Evolutionary conservation across 768 basidiomycete genomes (phyloP).

Genomic region (Leucocoprinus leucothites): DNA sequence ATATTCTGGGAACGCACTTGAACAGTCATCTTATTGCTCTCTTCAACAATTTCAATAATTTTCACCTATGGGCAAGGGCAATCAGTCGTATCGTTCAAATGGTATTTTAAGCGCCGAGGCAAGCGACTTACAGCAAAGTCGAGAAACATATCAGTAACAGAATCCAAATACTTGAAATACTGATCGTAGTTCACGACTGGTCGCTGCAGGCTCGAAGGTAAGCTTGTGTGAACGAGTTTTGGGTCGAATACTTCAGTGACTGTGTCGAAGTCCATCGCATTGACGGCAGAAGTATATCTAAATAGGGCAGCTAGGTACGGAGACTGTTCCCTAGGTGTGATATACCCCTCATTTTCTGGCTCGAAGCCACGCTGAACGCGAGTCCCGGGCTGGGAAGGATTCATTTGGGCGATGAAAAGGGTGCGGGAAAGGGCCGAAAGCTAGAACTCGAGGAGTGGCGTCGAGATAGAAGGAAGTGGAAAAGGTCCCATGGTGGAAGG

Average conservation of each 20-base stretch:
- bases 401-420: background rate
- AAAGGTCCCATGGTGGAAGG: background rate
- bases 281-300: conserved; percentile 28
- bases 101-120: background rate
- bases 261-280: conserved; percentile 26
- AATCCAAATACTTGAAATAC: conserved; percentile 28
- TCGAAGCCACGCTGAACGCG: conserved; percentile 11
- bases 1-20: conserved; percentile 23
- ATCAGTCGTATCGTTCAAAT: background rate
- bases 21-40: conserved; percentile 25
- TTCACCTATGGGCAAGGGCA: conserved; percentile 19
- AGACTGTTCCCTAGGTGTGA: conserved; percentile 25
- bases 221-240: conserved; percentile 30
- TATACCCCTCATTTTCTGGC: conserved; percentile 8
- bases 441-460: background rate
- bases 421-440: background rate
- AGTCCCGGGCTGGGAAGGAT: background rate
- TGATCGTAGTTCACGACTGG: conserved; percentile 33
- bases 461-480: background rate
- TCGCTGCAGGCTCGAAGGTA: conserved; percentile 30
- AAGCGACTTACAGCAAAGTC: conserved; percentile 24
- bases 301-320: conserved; percentile 32
- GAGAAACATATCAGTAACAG: conserved; percentile 24
- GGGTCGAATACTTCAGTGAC: conserved; percentile 30
- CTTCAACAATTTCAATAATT: conserved; percentile 30